phyloP scores from a whole-genome alignment of 2,329 filamentous ascomycete species.

The Podosphaera xanthii region DNA sequence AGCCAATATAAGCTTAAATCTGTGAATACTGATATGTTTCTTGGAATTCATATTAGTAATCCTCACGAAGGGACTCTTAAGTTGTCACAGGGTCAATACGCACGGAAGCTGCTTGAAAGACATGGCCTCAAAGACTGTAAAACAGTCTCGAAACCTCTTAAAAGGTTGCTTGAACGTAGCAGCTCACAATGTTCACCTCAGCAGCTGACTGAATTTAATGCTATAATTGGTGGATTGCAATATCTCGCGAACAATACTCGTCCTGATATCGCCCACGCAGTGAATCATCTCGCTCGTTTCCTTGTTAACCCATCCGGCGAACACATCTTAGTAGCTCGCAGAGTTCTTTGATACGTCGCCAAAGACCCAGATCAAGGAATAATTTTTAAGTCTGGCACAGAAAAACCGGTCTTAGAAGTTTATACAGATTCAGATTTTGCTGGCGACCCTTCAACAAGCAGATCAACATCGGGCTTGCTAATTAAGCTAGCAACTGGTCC shows the following conservation, averaged over 20 bases:
- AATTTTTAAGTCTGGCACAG: neutral
- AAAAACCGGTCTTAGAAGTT: neutral
- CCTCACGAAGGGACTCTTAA: neutral
- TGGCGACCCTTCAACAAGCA: neutral
- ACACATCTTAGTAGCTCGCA: neutral
- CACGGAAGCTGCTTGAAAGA: neutral
- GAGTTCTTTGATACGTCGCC: neutral
- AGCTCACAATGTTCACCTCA: neutral
- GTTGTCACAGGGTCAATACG: neutral
- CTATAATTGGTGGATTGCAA: neutral
- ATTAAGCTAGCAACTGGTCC: neutral
- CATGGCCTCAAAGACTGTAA: neutral
- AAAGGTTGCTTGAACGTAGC: neutral
- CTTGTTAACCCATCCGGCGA: neutral
- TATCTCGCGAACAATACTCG: neutral
- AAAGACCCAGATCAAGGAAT: neutral
- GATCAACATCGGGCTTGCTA: neutral
- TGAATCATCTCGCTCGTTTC: too few species aligned
- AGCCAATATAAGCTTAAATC: neutral
- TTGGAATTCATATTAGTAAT: neutral
- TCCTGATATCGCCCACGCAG: too few species aligned
- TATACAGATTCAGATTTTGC: neutral
- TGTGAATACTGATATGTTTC: neutral
- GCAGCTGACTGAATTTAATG: neutral
- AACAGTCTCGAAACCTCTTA: neutral